A percentile compares a stretch with the other conserved stretches of the same genome.
These are phyloP conservation scores for Scheffersomyces amazonensis DNA, from an alignment of 805 yeast genomes.

Conservation along the genomic window DNA sequence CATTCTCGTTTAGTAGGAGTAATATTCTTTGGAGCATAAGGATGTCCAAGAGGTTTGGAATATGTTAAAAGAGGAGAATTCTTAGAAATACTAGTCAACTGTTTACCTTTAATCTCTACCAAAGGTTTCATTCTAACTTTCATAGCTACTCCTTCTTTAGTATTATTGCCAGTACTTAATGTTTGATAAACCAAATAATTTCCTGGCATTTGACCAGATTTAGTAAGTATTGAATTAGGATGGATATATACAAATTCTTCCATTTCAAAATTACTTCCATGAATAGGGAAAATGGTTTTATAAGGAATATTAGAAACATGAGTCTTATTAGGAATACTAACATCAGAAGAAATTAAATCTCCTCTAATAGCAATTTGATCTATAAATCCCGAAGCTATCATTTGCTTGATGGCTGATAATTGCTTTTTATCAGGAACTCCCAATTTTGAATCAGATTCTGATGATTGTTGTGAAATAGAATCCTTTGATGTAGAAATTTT, in stretches of 20 bases:
- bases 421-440: conserved; percentile 69
- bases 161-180: conserved; percentile 54
- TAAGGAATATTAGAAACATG: conserved; percentile 64
- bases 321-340: conserved; percentile 55
- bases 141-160: conserved; percentile 35
- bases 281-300: conserved; percentile 49
- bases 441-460: conserved; percentile 47
- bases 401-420: conserved; percentile 79
- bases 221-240: conserved; percentile 64
- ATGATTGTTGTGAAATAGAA: conserved; percentile 46
- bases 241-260: conserved; percentile 74
- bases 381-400: conserved; percentile 87
- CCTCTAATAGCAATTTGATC: conserved; percentile 89
- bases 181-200: conserved; percentile 72
- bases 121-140: conserved; percentile 69
- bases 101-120: conserved; percentile 71
- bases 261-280: conserved; percentile 27
- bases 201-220: conserved; percentile 71
- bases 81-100: conserved; percentile 75
- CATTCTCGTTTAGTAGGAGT: conserved; percentile 72
- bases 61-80: conserved; percentile 70
- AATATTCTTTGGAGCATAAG: conserved; percentile 74
- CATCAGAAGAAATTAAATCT: conserved; percentile 66
- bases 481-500: conserved; percentile 52
- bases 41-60: conserved; percentile 90